Evolutionary conservation across 306 rosid genomes (phyloP).

Genomic region (Senna siamea): DNA sequence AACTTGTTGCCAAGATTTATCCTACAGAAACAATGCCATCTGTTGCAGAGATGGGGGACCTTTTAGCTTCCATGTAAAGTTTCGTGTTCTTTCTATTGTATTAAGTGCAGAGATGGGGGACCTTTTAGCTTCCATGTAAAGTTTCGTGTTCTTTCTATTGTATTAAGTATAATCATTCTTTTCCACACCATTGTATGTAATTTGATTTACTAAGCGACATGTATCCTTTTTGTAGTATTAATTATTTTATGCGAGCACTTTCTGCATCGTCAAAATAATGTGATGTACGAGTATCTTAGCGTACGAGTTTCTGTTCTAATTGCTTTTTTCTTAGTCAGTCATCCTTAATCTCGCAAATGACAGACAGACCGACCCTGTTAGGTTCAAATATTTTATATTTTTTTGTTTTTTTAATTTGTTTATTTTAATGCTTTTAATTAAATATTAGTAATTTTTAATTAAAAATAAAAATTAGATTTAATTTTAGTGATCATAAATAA

Average conservation of each 20-base stretch:
- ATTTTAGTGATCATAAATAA: no score
- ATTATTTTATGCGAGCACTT: slow-evolving; percentile 19
- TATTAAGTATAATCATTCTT: slow-evolving; percentile 36
- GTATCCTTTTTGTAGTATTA: slow-evolving; percentile 31
- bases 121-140: slow-evolving; percentile 78
- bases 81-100: slow-evolving; percentile 27
- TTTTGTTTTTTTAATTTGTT: no score
- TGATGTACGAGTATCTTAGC: slow-evolving; percentile 26
- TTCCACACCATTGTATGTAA: slow-evolving; percentile 32
- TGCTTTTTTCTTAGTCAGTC: no score
- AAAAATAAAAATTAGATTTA: no score
- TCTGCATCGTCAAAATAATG: slow-evolving; percentile 19
- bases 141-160: slow-evolving; percentile 27
- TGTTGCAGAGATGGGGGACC: slow-evolving; percentile 77
- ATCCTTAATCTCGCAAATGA: no score
- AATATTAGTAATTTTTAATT: no score
- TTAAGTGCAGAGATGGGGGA: slow-evolving; percentile 80
- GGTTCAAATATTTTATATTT: no score
- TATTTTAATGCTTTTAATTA: no score
- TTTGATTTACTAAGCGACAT: slow-evolving; percentile 48
- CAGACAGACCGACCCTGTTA: no score
- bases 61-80: slow-evolving; percentile 77
- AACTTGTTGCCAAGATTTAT: slow-evolving; percentile 84
- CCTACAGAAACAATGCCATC: slow-evolving; percentile 71
- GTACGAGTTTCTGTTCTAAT: neutral